These are phyloP conservation scores for Prunus campanulata DNA, from an alignment of 306 rosid species.

Conservation along the genomic window DNA sequence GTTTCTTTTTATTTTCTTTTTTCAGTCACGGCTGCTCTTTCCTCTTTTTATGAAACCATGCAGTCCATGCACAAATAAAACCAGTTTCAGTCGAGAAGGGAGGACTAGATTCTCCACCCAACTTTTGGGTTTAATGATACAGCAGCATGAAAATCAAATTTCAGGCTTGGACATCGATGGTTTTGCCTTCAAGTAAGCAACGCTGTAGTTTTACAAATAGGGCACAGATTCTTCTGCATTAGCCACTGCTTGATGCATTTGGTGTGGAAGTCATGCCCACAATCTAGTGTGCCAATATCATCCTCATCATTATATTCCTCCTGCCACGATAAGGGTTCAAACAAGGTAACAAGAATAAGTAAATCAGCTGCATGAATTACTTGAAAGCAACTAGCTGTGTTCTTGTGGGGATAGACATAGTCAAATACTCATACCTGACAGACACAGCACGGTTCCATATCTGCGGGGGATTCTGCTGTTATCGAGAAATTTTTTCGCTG, in stretches of 20 bases:
- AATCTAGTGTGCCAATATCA: slow-evolving; percentile 66
- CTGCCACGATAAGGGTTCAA: slow-evolving; percentile 34
- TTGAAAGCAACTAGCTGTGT: not conserved
- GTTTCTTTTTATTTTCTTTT: slow-evolving; percentile 2
- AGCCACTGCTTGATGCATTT: slow-evolving; percentile 85
- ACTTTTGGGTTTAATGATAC: slow-evolving; percentile 17
- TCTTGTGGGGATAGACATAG: not conserved
- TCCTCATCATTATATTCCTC: slow-evolving; percentile 66
- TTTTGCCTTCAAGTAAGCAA: slow-evolving; percentile 48
- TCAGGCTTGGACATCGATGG: slow-evolving; percentile 14
- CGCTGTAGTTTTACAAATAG: slow-evolving; percentile 83
- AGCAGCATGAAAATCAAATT: slow-evolving; percentile 24
- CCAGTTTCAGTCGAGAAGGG: slow-evolving; percentile 14
- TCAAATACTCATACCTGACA: slow-evolving; percentile 58
- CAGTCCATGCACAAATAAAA: slow-evolving; percentile 14
- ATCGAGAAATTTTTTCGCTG: slow-evolving; percentile 31
- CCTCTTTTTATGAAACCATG: slow-evolving; percentile 19
- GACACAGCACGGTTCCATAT: slow-evolving; percentile 79
- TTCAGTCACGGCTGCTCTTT: not conserved
- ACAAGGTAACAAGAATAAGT: slow-evolving; percentile 12
- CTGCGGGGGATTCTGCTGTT: slow-evolving; percentile 32
- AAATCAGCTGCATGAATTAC: slow-evolving; percentile 6
- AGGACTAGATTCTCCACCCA: slow-evolving; percentile 13
- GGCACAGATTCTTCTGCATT: slow-evolving; percentile 80
- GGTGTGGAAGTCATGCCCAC: slow-evolving; percentile 86